Percentiles rank a stretch among this genome's conserved stretches.
Conservation (phyloP, 108 stramenopile species). For the Stephanodiscus triporus region DNA sequence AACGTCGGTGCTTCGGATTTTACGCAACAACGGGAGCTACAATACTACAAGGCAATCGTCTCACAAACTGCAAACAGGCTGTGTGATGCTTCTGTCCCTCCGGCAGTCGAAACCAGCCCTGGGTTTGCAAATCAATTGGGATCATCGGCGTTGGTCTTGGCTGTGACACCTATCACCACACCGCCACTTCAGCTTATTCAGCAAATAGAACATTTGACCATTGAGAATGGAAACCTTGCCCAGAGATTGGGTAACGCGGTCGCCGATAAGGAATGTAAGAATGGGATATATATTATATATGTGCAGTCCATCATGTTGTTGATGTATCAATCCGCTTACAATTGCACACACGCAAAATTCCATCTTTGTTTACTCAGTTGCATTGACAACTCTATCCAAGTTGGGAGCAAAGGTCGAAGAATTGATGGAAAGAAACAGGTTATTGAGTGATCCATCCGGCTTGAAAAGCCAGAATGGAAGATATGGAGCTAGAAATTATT, state of each 20-base stretch:
- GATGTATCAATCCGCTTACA: background rate
- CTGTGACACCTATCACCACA: background rate
- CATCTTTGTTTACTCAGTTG: constrained; percentile 7
- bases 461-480: constrained; percentile 23
- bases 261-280: constrained; percentile 41
- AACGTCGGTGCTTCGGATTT: too few relatives aligned
- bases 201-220: constrained; percentile 19
- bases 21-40: background rate
- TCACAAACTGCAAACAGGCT: constrained; percentile 8
- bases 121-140: background rate
- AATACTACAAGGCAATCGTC: constrained; percentile 21
- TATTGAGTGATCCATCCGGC: constrained; percentile 15
- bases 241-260: constrained; percentile 28
- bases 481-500: constrained; percentile 2
- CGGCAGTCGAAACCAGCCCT: background rate
- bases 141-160: constrained; percentile 12
- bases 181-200: background rate
- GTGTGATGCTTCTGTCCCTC: background rate
- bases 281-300: background rate
- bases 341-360: background rate
- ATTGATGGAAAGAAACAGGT: constrained; percentile 34
- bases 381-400: constrained; percentile 24
- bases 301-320: background rate
- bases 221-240: constrained; percentile 37
- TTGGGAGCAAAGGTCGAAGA: constrained; percentile 42